These are phyloP conservation scores for Odonthalia washingtoniensis DNA, from an alignment of 31 red algal species.

Conservation along the genomic window DNA sequence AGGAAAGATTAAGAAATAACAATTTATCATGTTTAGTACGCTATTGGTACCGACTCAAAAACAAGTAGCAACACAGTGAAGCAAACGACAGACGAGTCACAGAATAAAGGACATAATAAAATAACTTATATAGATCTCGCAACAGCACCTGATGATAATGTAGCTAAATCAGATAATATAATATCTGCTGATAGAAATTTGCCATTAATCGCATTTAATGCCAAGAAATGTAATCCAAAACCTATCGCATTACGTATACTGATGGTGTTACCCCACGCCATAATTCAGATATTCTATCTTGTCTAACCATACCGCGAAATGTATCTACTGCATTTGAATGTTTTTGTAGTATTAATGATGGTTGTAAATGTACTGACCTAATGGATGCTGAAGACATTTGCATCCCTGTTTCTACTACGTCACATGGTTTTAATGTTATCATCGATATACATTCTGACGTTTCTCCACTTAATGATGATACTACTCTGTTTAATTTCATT, in stretches of 20 bases:
- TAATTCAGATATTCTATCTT: conserved; percentile 13
- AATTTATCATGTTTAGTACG: conserved; percentile 17
- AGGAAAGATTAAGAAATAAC: conserved; percentile 44
- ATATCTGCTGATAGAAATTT: background rate
- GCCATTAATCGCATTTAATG: conserved; percentile 19
- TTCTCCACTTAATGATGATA: no score
- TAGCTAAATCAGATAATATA: background rate
- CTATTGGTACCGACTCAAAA: background rate
- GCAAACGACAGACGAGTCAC: background rate
- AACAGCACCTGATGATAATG: conserved; percentile 13
- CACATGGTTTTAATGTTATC: conserved; percentile 21
- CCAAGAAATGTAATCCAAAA: conserved; percentile 58
- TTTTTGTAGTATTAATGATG: conserved; percentile 58
- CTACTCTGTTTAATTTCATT: no score
- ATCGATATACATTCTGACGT: background rate
- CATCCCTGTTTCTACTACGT: background rate
- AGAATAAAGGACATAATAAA: background rate
- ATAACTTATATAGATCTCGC: background rate
- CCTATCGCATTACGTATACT: conserved; percentile 40
- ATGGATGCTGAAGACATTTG: conserved; percentile 72
- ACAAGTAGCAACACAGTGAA: background rate
- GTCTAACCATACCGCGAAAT: conserved; percentile 62
- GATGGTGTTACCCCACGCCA: conserved; percentile 44
- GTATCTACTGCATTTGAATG: conserved; percentile 67
- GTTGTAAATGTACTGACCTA: conserved; percentile 67